Percentiles rank a stretch among this genome's conserved stretches.
Evolutionary conservation across 2,329 filamentous ascomycete species (phyloP).

Genomic region (Mycosphaerella sp.): DNA sequence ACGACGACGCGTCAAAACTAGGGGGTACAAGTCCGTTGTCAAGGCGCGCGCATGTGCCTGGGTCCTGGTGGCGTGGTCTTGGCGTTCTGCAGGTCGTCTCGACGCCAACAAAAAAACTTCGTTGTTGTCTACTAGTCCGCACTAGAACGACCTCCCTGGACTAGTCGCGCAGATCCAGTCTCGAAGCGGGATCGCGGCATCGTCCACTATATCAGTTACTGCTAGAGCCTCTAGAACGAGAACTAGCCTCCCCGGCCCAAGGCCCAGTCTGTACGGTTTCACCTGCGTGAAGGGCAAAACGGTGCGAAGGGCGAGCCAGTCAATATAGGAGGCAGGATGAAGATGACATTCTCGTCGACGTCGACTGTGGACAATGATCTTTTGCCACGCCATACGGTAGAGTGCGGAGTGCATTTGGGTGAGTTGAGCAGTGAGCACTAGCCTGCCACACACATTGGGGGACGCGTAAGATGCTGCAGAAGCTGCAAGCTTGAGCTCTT

Average conservation of each 20-base stretch:
- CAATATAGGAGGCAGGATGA: not conserved
- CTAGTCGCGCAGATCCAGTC: conserved; percentile 1
- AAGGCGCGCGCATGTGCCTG: too few relatives aligned
- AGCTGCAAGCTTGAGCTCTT: not conserved
- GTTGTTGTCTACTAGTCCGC: not conserved
- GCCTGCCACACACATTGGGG: not conserved
- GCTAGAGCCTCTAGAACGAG: too few relatives aligned
- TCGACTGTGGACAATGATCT: not conserved
- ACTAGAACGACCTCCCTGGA: too few relatives aligned
- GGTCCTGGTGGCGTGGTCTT: not conserved
- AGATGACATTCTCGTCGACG: not conserved
- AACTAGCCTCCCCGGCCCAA: not conserved
- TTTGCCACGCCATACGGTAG: not conserved
- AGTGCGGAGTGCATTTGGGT: not conserved
- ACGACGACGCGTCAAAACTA: not conserved
- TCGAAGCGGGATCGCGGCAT: conserved; percentile 1
- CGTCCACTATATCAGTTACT: not conserved
- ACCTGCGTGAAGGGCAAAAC: not conserved
- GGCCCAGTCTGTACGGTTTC: conserved; percentile 6
- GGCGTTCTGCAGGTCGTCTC: conserved; percentile 11
- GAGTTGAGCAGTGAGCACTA: not conserved
- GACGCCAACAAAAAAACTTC: conserved; percentile 13
- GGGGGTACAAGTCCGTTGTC: too few relatives aligned
- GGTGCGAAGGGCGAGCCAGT: not conserved
- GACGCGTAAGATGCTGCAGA: conserved; percentile 5